Evolutionary conservation across 305 asterid species (phyloP).

Genomic region (Rubia balearica): DNA sequence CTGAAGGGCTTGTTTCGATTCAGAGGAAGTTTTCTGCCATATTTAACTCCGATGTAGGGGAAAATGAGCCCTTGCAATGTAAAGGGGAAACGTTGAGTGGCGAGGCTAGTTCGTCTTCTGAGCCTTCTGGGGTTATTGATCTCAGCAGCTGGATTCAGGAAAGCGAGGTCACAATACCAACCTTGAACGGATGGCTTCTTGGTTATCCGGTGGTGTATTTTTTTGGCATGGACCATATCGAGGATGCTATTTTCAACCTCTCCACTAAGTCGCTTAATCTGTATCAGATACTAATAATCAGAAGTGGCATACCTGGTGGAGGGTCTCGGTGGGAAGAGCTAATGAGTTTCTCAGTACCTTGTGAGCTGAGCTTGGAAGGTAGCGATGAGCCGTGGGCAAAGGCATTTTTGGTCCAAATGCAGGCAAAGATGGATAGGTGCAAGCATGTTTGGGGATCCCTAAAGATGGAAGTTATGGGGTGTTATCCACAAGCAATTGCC

Average conservation of each 20-base stretch:
- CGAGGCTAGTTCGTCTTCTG: constrained; percentile 27
- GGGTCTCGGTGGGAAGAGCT: constrained; percentile 60
- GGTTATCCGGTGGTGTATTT: constrained; percentile 88
- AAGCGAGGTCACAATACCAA: constrained; percentile 66
- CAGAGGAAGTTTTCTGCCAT: constrained; percentile 47
- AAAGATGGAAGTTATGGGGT: constrained; percentile 59
- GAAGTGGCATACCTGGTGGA: constrained; percentile 37
- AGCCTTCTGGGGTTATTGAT: constrained; percentile 46
- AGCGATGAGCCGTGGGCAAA: constrained; percentile 67
- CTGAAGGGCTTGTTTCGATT: constrained; percentile 47
- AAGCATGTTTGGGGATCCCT: constrained; percentile 68
- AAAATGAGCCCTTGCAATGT: constrained; percentile 28
- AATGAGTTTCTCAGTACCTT: constrained; percentile 82
- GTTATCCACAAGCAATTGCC: constrained; percentile 74
- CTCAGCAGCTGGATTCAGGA: constrained; percentile 57
- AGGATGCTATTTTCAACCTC: constrained; percentile 64
- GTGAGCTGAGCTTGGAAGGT: constrained; percentile 67
- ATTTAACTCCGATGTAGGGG: constrained; percentile 30
- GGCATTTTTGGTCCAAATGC: constrained; percentile 45
- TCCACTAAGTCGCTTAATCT: constrained; percentile 74
- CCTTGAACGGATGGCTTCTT: constrained; percentile 90
- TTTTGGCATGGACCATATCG: constrained; percentile 55
- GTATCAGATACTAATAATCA: constrained; percentile 59
- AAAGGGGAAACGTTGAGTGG: constrained; percentile 15
- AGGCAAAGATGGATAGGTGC: constrained; percentile 40